phyloP scores from a whole-genome alignment of 2,329 filamentous ascomycete species.

The Knufia petricola region DNA sequence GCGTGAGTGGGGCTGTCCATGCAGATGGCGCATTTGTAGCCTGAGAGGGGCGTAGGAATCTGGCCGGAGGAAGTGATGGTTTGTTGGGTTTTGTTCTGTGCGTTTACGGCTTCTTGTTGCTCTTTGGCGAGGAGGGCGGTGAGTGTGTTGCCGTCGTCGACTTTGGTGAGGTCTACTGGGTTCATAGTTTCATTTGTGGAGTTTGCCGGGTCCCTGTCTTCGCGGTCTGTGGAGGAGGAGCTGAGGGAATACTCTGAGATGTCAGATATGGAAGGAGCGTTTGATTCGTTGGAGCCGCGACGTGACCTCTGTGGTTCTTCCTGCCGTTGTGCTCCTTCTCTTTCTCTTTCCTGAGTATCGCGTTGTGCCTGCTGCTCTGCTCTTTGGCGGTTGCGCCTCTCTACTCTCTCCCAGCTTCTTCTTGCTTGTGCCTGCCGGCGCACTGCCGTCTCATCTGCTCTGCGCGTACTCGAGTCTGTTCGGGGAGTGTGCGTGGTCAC shows the following conservation, averaged over 20 bases:
- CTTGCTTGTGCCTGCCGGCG: neutral
- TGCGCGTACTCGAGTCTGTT: neutral
- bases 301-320: neutral
- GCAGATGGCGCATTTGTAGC: slow-evolving; percentile 52
- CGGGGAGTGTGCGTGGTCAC: neutral
- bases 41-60: slow-evolving; percentile 32
- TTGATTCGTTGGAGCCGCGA: neutral
- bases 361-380: slow-evolving; percentile 5
- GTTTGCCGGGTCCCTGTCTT: neutral
- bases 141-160: slow-evolving; percentile 33
- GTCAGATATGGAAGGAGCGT: neutral
- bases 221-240: slow-evolving; percentile 10
- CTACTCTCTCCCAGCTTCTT: slow-evolving; percentile 4
- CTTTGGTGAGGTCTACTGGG: slow-evolving; percentile 42
- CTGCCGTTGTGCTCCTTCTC: neutral
- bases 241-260: slow-evolving; percentile 11
- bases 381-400: slow-evolving; percentile 2
- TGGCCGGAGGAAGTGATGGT: neutral
- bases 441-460: slow-evolving; percentile 1
- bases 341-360: slow-evolving; percentile 3
- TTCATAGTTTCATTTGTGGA: slow-evolving; percentile 28
- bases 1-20: slow-evolving; percentile 53
- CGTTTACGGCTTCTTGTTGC: slow-evolving; percentile 41
- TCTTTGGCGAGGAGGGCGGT: slow-evolving; percentile 43
- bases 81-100: slow-evolving; percentile 29